Percentiles rank a stretch among this genome's conserved stretches.
These are phyloP conservation scores for Thermochaetoides thermophila DNA, from an alignment of 495 filamentous ascomycete genomes.

Conservation along the genomic window DNA sequence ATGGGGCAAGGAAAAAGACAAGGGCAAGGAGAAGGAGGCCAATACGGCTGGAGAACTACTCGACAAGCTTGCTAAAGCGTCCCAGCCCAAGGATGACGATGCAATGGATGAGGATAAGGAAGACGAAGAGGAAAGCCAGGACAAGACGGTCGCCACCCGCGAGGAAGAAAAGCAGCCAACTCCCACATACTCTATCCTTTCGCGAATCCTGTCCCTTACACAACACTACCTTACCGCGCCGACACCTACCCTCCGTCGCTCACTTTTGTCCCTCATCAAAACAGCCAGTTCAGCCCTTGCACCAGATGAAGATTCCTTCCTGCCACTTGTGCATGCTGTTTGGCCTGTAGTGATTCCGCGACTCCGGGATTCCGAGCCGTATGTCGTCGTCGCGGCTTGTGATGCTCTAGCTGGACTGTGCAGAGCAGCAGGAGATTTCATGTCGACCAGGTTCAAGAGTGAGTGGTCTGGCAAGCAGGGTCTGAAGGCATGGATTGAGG, in stretches of 20 bases:
- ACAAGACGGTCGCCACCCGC: conserved; percentile 25
- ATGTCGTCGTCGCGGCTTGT: conserved; percentile 55
- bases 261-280: conserved; percentile 57
- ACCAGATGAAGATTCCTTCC: conserved; percentile 60
- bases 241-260: conserved; percentile 60
- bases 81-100: conserved; percentile 3
- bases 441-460: conserved; percentile 50
- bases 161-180: conserved; percentile 19
- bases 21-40: too few relatives aligned
- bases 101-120: conserved; percentile 14
- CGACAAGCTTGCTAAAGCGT: conserved; percentile 23
- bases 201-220: conserved; percentile 53
- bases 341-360: conserved; percentile 67
- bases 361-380: conserved; percentile 60
- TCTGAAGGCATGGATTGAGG: conserved; percentile 29
- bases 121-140: conserved; percentile 30
- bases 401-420: conserved; percentile 49
- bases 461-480: conserved; percentile 46
- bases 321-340: conserved; percentile 76
- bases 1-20: conserved; percentile 23
- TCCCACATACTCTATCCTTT: conserved; percentile 46
- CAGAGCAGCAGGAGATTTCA: conserved; percentile 61
- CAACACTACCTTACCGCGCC: conserved; percentile 77
- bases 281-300: conserved; percentile 54
- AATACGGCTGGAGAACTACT: too few relatives aligned